Evolutionary conservation across 2,329 filamentous ascomycete species (phyloP).

Genomic region (Geosmithia putterillii): DNA sequence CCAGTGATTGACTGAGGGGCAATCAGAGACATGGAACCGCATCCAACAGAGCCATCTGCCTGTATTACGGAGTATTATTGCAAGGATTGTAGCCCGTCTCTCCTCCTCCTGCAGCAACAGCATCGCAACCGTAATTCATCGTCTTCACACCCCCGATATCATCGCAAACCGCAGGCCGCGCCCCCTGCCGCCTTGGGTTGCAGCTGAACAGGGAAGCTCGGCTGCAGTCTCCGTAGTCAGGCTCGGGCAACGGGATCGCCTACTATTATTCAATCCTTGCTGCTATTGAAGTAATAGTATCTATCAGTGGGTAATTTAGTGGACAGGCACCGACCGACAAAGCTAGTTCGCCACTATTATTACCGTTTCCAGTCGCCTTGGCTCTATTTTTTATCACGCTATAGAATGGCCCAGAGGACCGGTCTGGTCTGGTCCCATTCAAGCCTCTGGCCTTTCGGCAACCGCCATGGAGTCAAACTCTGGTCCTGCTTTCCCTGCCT

Average conservation of each 20-base stretch:
- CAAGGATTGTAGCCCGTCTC: not conserved
- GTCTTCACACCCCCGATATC: not conserved
- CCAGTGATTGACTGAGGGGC: not conserved
- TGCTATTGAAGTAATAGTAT: too few species aligned
- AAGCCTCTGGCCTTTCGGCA: too few species aligned
- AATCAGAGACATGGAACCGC: too few species aligned
- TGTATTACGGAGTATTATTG: too few species aligned
- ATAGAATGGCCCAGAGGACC: not conserved
- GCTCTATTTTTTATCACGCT: not conserved
- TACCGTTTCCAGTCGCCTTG: not conserved
- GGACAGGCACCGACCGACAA: not conserved
- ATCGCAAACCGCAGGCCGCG: too few species aligned
- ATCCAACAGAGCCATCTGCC: too few species aligned
- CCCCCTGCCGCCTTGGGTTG: too few species aligned
- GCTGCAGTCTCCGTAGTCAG: too few species aligned
- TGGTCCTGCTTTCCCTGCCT: conserved; percentile 1
- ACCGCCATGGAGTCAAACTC: not conserved
- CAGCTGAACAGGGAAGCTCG: too few species aligned
- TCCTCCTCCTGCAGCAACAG: not conserved
- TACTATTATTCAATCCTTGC: too few species aligned
- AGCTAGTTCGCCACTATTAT: not conserved
- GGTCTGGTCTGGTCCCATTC: not conserved
- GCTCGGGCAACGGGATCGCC: too few species aligned
- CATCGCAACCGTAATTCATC: too few species aligned
- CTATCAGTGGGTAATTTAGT: not conserved